Evolutionary conservation across 768 basidiomycete species (phyloP).

Genomic region (Tylopilus sp.): DNA sequence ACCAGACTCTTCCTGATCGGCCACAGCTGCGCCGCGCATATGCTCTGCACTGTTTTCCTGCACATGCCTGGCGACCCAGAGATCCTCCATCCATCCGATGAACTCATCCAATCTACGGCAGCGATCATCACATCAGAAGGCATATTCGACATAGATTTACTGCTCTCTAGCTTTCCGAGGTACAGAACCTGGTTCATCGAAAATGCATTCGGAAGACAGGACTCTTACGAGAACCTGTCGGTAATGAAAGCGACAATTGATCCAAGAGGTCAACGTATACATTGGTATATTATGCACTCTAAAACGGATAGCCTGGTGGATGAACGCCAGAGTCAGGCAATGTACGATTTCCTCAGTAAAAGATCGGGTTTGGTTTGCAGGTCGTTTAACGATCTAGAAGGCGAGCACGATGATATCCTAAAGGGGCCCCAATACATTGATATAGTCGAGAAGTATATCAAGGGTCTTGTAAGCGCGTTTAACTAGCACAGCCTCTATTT

Average conservation of each 20-base stretch:
- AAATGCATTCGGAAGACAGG: constrained; percentile 51
- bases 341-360: constrained; percentile 51
- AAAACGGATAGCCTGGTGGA: constrained; percentile 68
- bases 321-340: constrained; percentile 53
- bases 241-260: constrained; percentile 41
- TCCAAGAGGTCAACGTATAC: constrained; percentile 34
- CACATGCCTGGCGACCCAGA: constrained; percentile 34
- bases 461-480: constrained; percentile 4
- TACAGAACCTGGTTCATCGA: constrained; percentile 72
- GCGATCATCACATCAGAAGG: constrained; percentile 70
- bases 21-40: constrained; percentile 83
- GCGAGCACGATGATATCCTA: constrained; percentile 57
- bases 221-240: constrained; percentile 49
- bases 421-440: constrained; percentile 39
- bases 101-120: constrained; percentile 43
- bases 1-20: constrained; percentile 57
- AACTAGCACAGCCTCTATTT: constrained; percentile 1
- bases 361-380: constrained; percentile 27
- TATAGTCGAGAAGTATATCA: constrained; percentile 44
- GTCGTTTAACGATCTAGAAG: constrained; percentile 40
- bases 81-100: constrained; percentile 41
- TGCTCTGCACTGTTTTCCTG: constrained; percentile 68
- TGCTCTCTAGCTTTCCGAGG: constrained; percentile 60
- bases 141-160: constrained; percentile 68
- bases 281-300: constrained; percentile 77